Evolutionary conservation across 192 early-diverging fungal genomes (phyloP).

Genomic region (Coemansia sp.): DNA sequence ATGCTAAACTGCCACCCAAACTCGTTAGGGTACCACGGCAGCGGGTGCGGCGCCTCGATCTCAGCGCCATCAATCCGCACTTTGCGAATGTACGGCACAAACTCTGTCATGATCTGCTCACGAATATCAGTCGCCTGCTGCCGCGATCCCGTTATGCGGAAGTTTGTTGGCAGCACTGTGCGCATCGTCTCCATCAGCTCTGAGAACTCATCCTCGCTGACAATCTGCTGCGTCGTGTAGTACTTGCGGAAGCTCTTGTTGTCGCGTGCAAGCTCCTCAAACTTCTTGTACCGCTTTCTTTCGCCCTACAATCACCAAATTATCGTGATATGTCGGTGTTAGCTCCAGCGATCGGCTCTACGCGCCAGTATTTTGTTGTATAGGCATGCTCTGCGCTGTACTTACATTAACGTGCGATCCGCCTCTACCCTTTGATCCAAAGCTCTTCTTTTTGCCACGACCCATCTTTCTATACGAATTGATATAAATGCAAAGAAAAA

Average conservation of each 20-base stretch:
- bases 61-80: slow-evolving; percentile 69
- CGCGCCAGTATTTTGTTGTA: too few relatives aligned
- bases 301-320: slow-evolving; percentile 22
- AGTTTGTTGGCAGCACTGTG: slow-evolving; percentile 82
- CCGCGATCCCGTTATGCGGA: slow-evolving; percentile 90
- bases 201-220: slow-evolving; percentile 83
- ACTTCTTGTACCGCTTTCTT: slow-evolving; percentile 40
- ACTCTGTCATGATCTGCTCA: slow-evolving; percentile 57
- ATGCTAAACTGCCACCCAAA: slow-evolving; percentile 86
- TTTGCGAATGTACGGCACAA: slow-evolving; percentile 60
- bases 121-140: slow-evolving; percentile 52
- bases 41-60: slow-evolving; percentile 71
- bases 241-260: slow-evolving; percentile 53
- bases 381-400: neutral
- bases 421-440: slow-evolving; percentile 10
- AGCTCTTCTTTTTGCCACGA: slow-evolving; percentile 17
- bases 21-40: slow-evolving; percentile 88
- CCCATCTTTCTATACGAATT: neutral
- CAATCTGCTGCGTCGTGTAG: slow-evolving; percentile 55
- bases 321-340: neutral
- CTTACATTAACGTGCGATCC: slow-evolving; percentile 33
- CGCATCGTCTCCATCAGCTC: slow-evolving; percentile 69
- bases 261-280: slow-evolving; percentile 51
- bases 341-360: neutral
- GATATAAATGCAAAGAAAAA: neutral